Evolutionary conservation across 2,329 filamentous ascomycete species (phyloP), one percentile per base, ranked within the genome.

Genomic region (Drechslerella stenobrocha): DNA sequence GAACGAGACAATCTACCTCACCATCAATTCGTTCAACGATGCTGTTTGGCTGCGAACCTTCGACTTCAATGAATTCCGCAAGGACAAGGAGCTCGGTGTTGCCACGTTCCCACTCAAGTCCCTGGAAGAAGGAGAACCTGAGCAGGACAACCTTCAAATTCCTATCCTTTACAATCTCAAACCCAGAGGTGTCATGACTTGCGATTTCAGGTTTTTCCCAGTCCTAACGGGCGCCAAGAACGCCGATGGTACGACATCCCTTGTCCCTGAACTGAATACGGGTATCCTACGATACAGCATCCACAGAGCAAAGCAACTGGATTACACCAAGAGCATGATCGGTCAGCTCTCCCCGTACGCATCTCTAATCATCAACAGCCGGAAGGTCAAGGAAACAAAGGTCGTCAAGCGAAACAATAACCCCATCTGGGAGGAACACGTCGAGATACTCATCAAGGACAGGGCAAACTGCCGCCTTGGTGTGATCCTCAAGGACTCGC

Each of bases 381-480:
- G 93, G 77, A 87, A 95, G 75, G 83, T 97, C 2, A 90, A 96
- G 73, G 82, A 85, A 59, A 95, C 91, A 53, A 89, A 90, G 78
- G 95, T 91, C 77, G 82, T 96, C 73, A 98, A 97, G 82, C 87
- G 92, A 69, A 97, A 90, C 66, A 98, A 98, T 78, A 93, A 96
- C 73, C 93, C 93, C 5, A 91, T 98, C 73, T 98, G 91, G 87
- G 87, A 92, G 55, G 87, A 97, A 75, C 88, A 86, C 72, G 96
- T 96, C 78, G 93, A 98, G 75, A 85, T 98, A 72, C 84, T 98
- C 69, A 92, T 98, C 75, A 96, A 91, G 0, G 91, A 98, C 75
- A 87, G 89, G 70, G 95, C 90, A 79, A 86, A 84, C 75, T 91
- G 93, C 59, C 93, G 90, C 75, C 81, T 98, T 52, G 95, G 92